phyloP scores from a whole-genome alignment of 139 green algal species.

The Coelastrella sp. region DNA sequence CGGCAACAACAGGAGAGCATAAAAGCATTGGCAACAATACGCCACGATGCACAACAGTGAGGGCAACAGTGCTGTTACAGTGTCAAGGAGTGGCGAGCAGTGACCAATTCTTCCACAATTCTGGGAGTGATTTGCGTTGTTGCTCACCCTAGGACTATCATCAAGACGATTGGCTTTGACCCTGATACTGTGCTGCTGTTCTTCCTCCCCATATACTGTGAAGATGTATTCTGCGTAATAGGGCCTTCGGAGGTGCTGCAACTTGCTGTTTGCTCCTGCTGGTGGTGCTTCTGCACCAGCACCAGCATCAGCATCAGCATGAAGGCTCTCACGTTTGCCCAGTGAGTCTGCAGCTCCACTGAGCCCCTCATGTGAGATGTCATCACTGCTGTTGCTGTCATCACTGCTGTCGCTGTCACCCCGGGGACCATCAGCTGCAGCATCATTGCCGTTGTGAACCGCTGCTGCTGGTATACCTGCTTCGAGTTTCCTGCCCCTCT shows the following conservation, averaged over 20 bases:
- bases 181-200: background rate
- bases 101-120: background rate
- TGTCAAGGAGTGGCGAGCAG: background rate
- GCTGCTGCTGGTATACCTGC: background rate
- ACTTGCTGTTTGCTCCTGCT: background rate
- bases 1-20: background rate
- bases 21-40: background rate
- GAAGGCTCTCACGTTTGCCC: too few relatives aligned
- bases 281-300: background rate
- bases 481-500: background rate
- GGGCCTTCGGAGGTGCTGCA: background rate
- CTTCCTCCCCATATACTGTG: background rate
- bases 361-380: background rate
- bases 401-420: background rate
- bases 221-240: background rate
- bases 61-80: background rate
- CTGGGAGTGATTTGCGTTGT: background rate
- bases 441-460: background rate
- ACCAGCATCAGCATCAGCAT: background rate
- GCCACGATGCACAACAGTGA: background rate
- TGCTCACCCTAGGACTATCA: too few relatives aligned
- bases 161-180: background rate
- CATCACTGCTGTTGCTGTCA: background rate
- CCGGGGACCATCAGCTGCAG: background rate
- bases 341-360: too few relatives aligned